Conservation (phyloP, 1,284 basidiomycete genomes). For the Ceratobasidium sp. region DNA sequence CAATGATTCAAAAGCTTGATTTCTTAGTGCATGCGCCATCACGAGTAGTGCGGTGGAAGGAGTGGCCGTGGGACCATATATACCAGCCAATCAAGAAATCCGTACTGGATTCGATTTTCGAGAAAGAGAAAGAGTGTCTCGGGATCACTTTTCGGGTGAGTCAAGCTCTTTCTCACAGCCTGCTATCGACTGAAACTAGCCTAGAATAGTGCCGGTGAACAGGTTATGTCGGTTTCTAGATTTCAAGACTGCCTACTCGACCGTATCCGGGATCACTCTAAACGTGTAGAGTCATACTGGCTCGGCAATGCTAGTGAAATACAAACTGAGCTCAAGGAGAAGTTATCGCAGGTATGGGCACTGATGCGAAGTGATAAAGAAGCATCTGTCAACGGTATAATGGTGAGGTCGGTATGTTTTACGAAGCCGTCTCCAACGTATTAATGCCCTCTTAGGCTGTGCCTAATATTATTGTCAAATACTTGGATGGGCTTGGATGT, state of each 20-base stretch:
- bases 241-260: slow-evolving; percentile 9
- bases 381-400: not conserved
- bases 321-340: not conserved
- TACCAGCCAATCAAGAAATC: not conserved
- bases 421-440: too few relatives aligned
- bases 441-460: too few relatives aligned
- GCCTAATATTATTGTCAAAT: too few relatives aligned
- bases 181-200: not conserved
- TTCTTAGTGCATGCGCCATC: not conserved
- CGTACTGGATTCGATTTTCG: not conserved
- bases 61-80: slow-evolving; percentile 5
- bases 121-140: not conserved
- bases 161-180: not conserved
- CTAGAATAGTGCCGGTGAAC: not conserved
- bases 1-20: not conserved
- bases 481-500: too few relatives aligned
- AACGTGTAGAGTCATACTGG: not conserved
- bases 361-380: not conserved
- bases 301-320: not conserved
- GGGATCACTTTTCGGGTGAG: not conserved
- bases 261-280: not conserved
- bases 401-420: too few relatives aligned
- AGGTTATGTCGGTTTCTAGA: not conserved
- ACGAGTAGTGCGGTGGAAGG: not conserved
- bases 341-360: slow-evolving; percentile 11